Conservation (phyloP, 768 basidiomycete species). For the Mycena sanguinolenta region DNA sequence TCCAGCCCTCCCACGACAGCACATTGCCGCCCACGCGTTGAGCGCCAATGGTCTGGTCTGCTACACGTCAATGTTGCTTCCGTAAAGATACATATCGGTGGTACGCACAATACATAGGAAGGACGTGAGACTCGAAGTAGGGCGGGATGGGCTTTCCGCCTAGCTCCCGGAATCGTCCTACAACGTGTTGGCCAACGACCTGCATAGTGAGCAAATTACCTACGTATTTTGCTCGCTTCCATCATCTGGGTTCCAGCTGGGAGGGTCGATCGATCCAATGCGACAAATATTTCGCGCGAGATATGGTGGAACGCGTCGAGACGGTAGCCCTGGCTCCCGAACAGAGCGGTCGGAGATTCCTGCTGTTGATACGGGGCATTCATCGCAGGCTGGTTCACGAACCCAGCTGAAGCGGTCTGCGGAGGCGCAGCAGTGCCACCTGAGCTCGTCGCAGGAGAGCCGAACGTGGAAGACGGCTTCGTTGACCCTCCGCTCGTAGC, state of each 20-base stretch:
- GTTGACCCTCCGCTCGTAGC: background rate
- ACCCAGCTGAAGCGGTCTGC: background rate
- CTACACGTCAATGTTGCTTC: background rate
- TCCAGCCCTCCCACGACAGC: constrained; percentile 38
- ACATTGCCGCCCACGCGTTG: constrained; percentile 31
- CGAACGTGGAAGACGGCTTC: background rate
- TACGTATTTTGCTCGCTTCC: constrained; percentile 33
- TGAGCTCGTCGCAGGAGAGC: background rate
- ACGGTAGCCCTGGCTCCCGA: constrained; percentile 35
- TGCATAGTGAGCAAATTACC: background rate
- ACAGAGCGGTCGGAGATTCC: constrained; percentile 30
- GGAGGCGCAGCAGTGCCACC: constrained; percentile 23
- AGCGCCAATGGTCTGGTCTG: constrained; percentile 33
- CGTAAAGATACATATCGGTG: background rate
- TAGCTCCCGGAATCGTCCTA: constrained; percentile 24
- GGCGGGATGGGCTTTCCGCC: constrained; percentile 28
- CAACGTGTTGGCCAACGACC: background rate
- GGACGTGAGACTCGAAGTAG: constrained; percentile 34
- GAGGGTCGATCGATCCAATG: constrained; percentile 26
- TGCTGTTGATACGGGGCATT: constrained; percentile 17
- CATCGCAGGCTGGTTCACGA: constrained; percentile 2
- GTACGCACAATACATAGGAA: constrained; percentile 35
- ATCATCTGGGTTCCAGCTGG: constrained; percentile 32
- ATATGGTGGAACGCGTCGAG: constrained; percentile 29
- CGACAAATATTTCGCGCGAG: constrained; percentile 32